Conservation (phyloP, 1,284 basidiomycete species). For the Naganishia cerealis region DNA sequence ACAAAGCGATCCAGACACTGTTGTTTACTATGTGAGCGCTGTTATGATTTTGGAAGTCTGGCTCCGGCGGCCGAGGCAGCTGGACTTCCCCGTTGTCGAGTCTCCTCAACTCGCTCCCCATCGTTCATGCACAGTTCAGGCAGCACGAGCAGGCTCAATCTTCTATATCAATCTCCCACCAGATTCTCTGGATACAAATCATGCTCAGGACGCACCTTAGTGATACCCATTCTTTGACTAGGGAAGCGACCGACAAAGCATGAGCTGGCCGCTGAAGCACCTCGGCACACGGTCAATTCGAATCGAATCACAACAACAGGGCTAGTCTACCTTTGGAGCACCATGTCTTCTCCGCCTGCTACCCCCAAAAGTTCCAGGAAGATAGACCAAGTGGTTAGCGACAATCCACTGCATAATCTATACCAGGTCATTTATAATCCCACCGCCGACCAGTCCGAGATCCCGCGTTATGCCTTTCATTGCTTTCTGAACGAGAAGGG, state of each 20-base stretch:
- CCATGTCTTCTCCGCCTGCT: neutral
- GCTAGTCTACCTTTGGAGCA: neutral
- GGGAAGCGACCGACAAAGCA: neutral
- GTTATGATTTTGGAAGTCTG: no score
- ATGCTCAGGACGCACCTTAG: no score
- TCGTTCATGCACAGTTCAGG: no score
- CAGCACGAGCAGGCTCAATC: no score
- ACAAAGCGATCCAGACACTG: no score
- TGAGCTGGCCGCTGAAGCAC: neutral
- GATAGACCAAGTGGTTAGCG: neutral
- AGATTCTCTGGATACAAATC: no score
- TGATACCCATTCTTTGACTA: neutral
- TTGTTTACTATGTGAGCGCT: no score
- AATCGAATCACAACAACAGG: neutral
- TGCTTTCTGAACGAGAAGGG: slow-evolving; percentile 20
- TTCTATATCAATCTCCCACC: no score
- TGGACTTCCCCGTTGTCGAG: no score
- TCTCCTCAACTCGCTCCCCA: no score
- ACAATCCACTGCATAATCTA: slow-evolving; percentile 14
- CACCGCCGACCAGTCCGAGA: slow-evolving; percentile 8
- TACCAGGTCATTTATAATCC: slow-evolving; percentile 24
- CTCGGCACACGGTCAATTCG: neutral
- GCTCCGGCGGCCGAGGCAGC: no score
- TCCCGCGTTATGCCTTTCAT: slow-evolving; percentile 21
- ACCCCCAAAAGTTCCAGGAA: neutral